Base-by-base conservation (phyloP, 2,329 filamentous ascomycete species). In the Purpureocillium lavendulum region DNA sequence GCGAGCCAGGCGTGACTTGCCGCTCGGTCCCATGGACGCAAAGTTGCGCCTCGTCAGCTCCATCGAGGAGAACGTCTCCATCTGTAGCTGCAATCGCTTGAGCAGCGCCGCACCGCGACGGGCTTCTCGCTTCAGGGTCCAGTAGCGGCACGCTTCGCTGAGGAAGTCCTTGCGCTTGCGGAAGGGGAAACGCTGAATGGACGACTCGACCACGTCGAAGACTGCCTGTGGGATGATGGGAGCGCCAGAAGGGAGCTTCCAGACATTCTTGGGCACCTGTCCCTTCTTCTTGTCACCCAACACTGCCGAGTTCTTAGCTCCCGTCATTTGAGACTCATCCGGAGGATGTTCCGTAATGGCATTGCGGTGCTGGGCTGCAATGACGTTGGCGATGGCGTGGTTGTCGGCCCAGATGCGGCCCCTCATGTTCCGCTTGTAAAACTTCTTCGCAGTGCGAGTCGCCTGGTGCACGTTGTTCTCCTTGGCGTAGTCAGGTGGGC, bases 21-120 rank as follows among this genome's bases (percentile, higher is more conserved):
- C 92, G 35, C 80, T 81, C 31, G 84, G 80, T 7, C 92, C 92
- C 87, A 97, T 95, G 30, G 84, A 83, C n/a, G 84, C 84, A 61
- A 96, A 98, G 61, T 97, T 90, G 43, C 92, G 83, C 38, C 92
- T 77, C 2, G 92, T 96, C 48, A 98, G 82, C 62, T 98, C 92
- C 84, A 96, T 95, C 0, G 88, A 95, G 7, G 90, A 90, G 60
- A 97, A 98, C 0, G 87, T 87, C 60, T 97, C 90, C 73, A 96
- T 84, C 60, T 96, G 89, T 41, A 97, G 67, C 59, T 98, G 92
- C 15, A 98, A 71, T 29, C 92, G 80, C 64, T 97, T 97, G 43
- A 98, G 73, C 40, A 98, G 70, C 4, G 92, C 87, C 24, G 92
- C 92, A 35, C 92, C 92, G 42, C 92, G 77, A 28, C 92, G 80